Percentiles rank a stretch among this genome's conserved stretches.
phyloP scores from a whole-genome alignment of 441 rosid genomes.

The Gossypium gossypioides region DNA sequence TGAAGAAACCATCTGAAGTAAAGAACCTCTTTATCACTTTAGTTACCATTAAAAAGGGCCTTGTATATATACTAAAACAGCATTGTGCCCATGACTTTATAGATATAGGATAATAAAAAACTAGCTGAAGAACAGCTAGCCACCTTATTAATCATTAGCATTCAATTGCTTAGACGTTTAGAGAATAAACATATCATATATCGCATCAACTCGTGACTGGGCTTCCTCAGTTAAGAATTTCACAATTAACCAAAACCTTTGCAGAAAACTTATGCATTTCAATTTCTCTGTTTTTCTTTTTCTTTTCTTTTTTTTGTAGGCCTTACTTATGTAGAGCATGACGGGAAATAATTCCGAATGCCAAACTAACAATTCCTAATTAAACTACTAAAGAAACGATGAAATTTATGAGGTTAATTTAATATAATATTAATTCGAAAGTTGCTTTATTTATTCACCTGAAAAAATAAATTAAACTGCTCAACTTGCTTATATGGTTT shows the following conservation, averaged over 20 bases:
- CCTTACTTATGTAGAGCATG: background rate
- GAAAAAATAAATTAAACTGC: background rate
- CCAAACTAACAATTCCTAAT: background rate
- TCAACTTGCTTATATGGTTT: too few species aligned
- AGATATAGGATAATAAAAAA: background rate
- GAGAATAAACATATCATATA: background rate
- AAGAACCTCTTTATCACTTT: constrained; percentile 21
- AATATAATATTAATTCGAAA: background rate
- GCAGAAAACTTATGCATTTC: background rate
- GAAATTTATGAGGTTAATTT: background rate
- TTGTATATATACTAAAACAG: background rate
- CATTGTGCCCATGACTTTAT: background rate
- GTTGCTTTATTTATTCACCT: background rate
- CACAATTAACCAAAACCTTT: background rate
- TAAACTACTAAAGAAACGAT: background rate
- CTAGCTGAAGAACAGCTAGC: background rate
- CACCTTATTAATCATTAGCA: background rate
- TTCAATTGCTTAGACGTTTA: background rate
- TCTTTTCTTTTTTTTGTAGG: too few species aligned
- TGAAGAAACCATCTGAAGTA: constrained; percentile 30
- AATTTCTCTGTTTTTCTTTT: background rate
- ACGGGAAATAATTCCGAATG: background rate
- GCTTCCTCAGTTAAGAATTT: background rate
- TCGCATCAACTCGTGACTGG: background rate
- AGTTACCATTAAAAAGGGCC: background rate